Evolutionary conservation across 805 yeast species (phyloP).

Genomic region (Candida endomychidarum): DNA sequence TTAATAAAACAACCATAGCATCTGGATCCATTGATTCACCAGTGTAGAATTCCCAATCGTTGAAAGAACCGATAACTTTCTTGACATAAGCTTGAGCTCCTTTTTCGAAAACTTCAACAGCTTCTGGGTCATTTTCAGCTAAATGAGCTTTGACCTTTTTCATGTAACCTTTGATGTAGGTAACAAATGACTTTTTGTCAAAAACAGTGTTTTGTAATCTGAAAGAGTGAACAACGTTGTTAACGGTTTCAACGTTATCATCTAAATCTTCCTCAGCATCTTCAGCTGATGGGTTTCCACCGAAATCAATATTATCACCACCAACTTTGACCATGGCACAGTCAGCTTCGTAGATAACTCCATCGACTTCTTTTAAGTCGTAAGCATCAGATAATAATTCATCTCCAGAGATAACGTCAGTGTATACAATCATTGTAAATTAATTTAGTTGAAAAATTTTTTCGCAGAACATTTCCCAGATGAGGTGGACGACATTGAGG

Average conservation of each 20-base stretch:
- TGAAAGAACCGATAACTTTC: conserved; percentile 93
- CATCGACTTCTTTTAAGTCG: conserved; percentile 83
- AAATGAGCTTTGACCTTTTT: conserved; percentile 89
- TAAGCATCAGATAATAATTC: conserved; percentile 97
- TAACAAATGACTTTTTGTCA: conserved; percentile 96
- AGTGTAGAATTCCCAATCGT: conserved; percentile 99
- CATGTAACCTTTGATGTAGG: conserved; percentile 99
- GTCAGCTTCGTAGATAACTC: conserved; percentile 94
- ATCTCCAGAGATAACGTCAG: conserved; percentile 88
- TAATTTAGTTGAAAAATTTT: conserved; percentile 13
- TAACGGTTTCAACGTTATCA: conserved; percentile 85
- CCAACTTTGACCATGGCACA: conserved; percentile 87
- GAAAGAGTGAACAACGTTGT: conserved; percentile 98
- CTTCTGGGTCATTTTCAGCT: conserved; percentile 87
- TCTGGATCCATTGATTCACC: conserved; percentile 99
- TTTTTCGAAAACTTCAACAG: conserved; percentile 87
- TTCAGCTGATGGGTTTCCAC: conserved; percentile 99
- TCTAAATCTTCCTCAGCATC: conserved; percentile 77
- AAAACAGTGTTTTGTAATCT: conserved; percentile 93
- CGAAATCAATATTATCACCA: conserved; percentile 94
- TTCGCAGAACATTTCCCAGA: not conserved
- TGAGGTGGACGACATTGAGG: no score
- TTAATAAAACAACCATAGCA: conserved; percentile 94
- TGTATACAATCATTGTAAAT: conserved; percentile 40
- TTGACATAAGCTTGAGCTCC: conserved; percentile 96